Percentiles rank a stretch among this genome's conserved stretches.
These are phyloP conservation scores for Fagus sylvatica DNA, from an alignment of 306 rosid species.

Conservation along the genomic window DNA sequence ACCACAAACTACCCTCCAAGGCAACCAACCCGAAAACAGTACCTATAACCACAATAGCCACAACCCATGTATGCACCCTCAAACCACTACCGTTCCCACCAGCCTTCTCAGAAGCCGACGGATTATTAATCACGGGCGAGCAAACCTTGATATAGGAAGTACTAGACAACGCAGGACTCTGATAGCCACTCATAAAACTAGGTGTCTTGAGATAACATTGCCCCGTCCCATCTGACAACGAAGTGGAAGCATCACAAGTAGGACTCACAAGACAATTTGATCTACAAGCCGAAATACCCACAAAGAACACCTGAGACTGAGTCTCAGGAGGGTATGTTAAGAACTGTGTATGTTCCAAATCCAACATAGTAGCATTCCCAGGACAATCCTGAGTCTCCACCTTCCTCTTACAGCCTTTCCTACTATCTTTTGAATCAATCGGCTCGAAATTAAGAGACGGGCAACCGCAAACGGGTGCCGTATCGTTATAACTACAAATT, in stretches of 20 bases:
- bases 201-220: conserved; percentile 38
- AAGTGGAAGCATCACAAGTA: conserved; percentile 49
- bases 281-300: conserved; percentile 46
- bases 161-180: conserved; percentile 41
- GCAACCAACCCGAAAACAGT: conserved; percentile 52
- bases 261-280: conserved; percentile 41
- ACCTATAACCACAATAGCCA: conserved; percentile 47
- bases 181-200: conserved; percentile 39
- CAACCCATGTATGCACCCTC: conserved; percentile 51
- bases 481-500: conserved; percentile 59
- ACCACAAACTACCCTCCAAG: conserved; percentile 75
- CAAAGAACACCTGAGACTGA: conserved; percentile 29
- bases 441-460: conserved; percentile 62
- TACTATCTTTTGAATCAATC: conserved; percentile 49
- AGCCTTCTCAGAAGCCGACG: conserved; percentile 6
- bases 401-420: conserved; percentile 64
- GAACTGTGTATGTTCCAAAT: conserved; percentile 42
- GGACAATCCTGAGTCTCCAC: conserved; percentile 43
- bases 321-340: conserved; percentile 49
- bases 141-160: conserved; percentile 51
- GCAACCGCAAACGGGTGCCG: conserved; percentile 55
- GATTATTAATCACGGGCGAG: conserved; percentile 33
- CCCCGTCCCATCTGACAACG: conserved; percentile 49
- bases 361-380: conserved; percentile 45
- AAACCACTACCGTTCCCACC: conserved; percentile 16